Conservation (phyloP, 345 rosid genomes). For the Brassica napus region DNA sequence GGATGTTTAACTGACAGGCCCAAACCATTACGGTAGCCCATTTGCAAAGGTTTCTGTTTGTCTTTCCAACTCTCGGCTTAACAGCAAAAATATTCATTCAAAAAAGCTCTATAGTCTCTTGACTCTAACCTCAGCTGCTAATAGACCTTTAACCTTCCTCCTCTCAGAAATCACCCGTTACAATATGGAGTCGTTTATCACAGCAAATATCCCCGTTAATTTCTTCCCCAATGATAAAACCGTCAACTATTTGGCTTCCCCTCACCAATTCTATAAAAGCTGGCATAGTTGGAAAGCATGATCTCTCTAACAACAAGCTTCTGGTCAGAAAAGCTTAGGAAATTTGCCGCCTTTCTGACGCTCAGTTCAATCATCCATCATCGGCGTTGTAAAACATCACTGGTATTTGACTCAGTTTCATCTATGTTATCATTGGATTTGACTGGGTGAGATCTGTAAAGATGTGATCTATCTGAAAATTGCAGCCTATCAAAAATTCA, state of each 20-base stretch:
- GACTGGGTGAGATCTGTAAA: conserved; percentile 88
- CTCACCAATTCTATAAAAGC: conserved; percentile 11
- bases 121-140: background rate
- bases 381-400: no score
- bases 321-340: no score
- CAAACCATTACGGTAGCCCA: no score
- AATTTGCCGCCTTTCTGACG: no score
- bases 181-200: background rate
- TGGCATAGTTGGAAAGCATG: conserved; percentile 67
- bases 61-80: no score
- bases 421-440: background rate
- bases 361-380: no score
- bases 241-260: background rate
- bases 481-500: conserved; percentile 63
- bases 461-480: conserved; percentile 90
- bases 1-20: no score
- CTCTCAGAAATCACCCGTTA: background rate
- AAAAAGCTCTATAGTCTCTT: background rate
- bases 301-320: conserved; percentile 36
- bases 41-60: no score
- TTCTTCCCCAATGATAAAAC: background rate
- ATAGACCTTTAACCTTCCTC: background rate
- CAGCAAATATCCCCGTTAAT: background rate
- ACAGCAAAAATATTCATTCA: no score
- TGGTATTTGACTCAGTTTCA: background rate